phyloP scores from a whole-genome alignment of 2,329 filamentous ascomycete species.

The Monilinia fructigena region DNA sequence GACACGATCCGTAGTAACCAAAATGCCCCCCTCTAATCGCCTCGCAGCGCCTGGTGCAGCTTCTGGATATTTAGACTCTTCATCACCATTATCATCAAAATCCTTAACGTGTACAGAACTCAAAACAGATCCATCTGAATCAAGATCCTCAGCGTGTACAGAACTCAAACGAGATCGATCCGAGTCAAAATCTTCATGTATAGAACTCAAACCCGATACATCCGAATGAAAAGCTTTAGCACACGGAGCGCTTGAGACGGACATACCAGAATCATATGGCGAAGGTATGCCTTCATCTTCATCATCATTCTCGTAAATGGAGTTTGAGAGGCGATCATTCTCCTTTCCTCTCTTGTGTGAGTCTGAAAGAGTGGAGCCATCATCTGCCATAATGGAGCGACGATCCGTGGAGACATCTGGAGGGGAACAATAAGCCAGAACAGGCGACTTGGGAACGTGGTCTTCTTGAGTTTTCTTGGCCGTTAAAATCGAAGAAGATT shows the following conservation, averaged over 20 bases:
- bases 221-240: too few species aligned
- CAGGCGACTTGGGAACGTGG: not conserved
- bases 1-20: not conserved
- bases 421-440: not conserved
- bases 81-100: not conserved
- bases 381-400: not conserved
- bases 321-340: not conserved
- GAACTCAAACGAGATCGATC: not conserved
- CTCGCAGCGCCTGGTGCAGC: not conserved
- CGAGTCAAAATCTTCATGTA: too few species aligned
- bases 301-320: not conserved
- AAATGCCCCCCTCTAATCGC: not conserved
- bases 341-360: not conserved
- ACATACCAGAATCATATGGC: not conserved
- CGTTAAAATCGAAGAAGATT: not conserved
- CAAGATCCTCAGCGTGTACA: too few species aligned
- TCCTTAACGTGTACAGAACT: not conserved
- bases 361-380: not conserved
- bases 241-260: not conserved
- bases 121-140: not conserved
- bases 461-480: not conserved
- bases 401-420: not conserved
- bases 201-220: not conserved
- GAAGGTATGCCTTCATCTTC: conserved; percentile 19
- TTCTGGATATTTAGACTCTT: conserved; percentile 14